Evolutionary conservation across 2,329 filamentous ascomycete genomes (phyloP).

Genomic region (Macrophomina tecta): DNA sequence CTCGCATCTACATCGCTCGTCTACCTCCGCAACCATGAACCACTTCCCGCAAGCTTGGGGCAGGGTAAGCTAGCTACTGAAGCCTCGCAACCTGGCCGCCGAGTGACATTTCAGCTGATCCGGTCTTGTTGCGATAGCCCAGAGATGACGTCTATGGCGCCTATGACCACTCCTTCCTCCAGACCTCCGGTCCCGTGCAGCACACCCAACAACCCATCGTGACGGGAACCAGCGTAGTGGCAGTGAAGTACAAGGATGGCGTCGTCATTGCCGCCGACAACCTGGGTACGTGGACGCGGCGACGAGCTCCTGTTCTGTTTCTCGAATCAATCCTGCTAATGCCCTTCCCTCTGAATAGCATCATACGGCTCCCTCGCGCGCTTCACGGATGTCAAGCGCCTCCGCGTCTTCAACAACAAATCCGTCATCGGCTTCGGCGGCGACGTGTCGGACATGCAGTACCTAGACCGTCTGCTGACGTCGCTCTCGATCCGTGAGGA

Average conservation of each 20-base stretch:
- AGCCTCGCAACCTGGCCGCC: slow-evolving; percentile 24
- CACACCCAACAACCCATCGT: slow-evolving; percentile 94
- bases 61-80: slow-evolving; percentile 56
- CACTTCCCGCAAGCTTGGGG: slow-evolving; percentile 71
- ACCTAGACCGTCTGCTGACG: slow-evolving; percentile 88
- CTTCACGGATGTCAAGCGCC: slow-evolving; percentile 95
- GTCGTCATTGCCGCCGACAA: slow-evolving; percentile 98
- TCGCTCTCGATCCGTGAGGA: slow-evolving; percentile 88
- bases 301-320: slow-evolving; percentile 16
- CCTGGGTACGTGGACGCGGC: slow-evolving; percentile 68
- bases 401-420: slow-evolving; percentile 83
- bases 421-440: slow-evolving; percentile 92
- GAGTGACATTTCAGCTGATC: slow-evolving; percentile 20
- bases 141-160: slow-evolving; percentile 96
- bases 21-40: slow-evolving; percentile 58
- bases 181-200: slow-evolving; percentile 72
- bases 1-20: background rate
- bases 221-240: slow-evolving; percentile 94
- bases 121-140: slow-evolving; percentile 64
- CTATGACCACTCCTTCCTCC: slow-evolving; percentile 88
- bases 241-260: slow-evolving; percentile 93
- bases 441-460: slow-evolving; percentile 99
- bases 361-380: slow-evolving; percentile 95
- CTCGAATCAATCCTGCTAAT: background rate
- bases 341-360: slow-evolving; percentile 60